Base-by-base conservation (phyloP, 2,329 filamentous ascomycete species). In the Aspergillus pseudoterreus region DNA sequence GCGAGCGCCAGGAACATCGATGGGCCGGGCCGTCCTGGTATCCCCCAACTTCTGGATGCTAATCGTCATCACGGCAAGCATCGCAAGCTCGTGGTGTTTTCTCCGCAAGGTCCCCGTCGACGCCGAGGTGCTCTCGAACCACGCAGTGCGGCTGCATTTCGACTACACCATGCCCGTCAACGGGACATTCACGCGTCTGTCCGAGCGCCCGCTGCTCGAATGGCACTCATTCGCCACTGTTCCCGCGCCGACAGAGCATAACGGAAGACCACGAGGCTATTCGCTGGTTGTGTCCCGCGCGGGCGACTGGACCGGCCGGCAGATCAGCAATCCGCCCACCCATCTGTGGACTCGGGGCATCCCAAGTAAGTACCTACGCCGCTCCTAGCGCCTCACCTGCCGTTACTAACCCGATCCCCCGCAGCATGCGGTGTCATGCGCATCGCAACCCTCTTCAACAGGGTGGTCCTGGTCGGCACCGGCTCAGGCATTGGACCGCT, bases 401-500 rank as follows among this genome's bases (percentile, higher is more conserved):
- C 17, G 19, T 27, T 44, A 27, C 47, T 53, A 45, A 55, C 41
- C 1, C 10, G 24, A 44, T 22, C 32, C 5, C 6, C 9, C 9
- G 10, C 30, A 58, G 63, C 61, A 1, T 63, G 62, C 14, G 70
- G 70, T 30, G 68, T 42, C 15, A 61, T 72, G 39, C 66, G 67
- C 50, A 66, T 72, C 5, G 39, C 39, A 21, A 42, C 39, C 6
- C 39, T 42, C 17, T 73, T 72, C 55, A 60, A 62, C 17, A 56
- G 61, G 15, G 62, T 71, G 9, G 65, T 73, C 36, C 61, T 74
- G 10, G 64, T 74, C n/a, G 68, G 67, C 2, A 74, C 71, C 1
- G 71, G 71, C 6, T 68, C 63, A 12, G 71, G 71, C 2, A 73
- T 74, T 43, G 71, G 70, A 0, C 71, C 71, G 6, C 69, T 68